phyloP scores from a whole-genome alignment of 169 alveolate species.

The Cryptosporidium bovis region DNA sequence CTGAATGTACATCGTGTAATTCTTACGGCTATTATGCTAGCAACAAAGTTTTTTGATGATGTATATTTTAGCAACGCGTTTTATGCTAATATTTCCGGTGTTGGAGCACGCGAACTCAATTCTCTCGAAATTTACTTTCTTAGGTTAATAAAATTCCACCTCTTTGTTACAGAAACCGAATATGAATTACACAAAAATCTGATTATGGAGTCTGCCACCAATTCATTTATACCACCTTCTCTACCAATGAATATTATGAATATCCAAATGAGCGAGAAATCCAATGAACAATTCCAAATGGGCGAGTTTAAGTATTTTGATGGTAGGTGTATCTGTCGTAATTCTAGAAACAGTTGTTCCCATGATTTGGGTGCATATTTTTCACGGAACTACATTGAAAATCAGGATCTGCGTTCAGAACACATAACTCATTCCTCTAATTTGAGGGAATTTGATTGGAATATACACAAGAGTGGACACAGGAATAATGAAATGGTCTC shows the following conservation, averaged over 20 bases:
- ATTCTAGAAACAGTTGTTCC: too few species aligned
- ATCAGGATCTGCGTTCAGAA: too few species aligned
- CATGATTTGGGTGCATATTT: too few species aligned
- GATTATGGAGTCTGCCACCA: constrained; percentile 2
- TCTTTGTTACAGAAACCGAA: constrained; percentile 87
- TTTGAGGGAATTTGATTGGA: too few species aligned
- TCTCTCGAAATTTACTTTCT: constrained; percentile 89
- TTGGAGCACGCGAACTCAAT: constrained; percentile 89
- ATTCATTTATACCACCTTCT: constrained; percentile 16
- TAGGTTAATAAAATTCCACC: constrained; percentile 84
- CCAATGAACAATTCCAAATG: background rate
- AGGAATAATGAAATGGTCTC: too few species aligned
- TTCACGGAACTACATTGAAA: too few species aligned
- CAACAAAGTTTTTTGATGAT: constrained; percentile 94
- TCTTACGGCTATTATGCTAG: constrained; percentile 89
- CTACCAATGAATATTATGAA: constrained; percentile 19
- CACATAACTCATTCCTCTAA: too few species aligned
- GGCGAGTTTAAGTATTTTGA: too few species aligned
- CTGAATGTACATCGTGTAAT: constrained; percentile 88
- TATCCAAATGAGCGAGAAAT: constrained; percentile 6
- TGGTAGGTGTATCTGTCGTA: too few species aligned
- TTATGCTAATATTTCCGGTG: constrained; percentile 94
- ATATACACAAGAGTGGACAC: too few species aligned
- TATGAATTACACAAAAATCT: constrained; percentile 84
- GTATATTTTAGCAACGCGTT: constrained; percentile 88